These are phyloP conservation scores for Gnomoniopsis sp. DNA, from an alignment of 2,329 filamentous ascomycete genomes.

Conservation along the genomic window DNA sequence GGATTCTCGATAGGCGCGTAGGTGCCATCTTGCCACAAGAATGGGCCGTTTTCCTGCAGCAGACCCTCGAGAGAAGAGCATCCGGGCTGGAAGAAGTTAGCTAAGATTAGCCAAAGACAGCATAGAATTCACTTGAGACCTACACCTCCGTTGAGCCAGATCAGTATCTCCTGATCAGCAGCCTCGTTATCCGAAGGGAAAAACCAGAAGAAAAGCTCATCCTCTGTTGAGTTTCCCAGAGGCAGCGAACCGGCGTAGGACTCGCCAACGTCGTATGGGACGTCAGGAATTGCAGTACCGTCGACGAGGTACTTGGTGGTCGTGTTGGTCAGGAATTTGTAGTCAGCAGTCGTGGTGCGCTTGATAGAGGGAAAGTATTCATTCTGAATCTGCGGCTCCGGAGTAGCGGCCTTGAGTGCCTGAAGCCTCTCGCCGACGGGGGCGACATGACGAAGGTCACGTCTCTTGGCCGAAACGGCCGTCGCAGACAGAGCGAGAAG, in stretches of 20 bases:
- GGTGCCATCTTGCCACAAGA: slow-evolving; percentile 66
- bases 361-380: neutral
- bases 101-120: slow-evolving; percentile 52
- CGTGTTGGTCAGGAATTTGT: slow-evolving; percentile 10
- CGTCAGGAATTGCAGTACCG: slow-evolving; percentile 59
- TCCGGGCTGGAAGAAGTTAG: slow-evolving; percentile 55
- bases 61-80: slow-evolving; percentile 62
- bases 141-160: slow-evolving; percentile 53
- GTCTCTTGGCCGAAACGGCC: slow-evolving; percentile 1
- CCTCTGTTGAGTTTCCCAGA: slow-evolving; percentile 40
- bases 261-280: slow-evolving; percentile 63
- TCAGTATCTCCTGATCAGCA: slow-evolving; percentile 52
- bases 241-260: slow-evolving; percentile 59
- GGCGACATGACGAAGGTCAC: slow-evolving; percentile 12
- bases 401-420: neutral
- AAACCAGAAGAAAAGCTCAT: slow-evolving; percentile 60
- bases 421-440: slow-evolving; percentile 8
- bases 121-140: slow-evolving; percentile 31
- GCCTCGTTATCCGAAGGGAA: slow-evolving; percentile 51
- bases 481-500: slow-evolving; percentile 7
- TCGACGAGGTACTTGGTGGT: slow-evolving; percentile 51
- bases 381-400: neutral
- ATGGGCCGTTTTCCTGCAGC: slow-evolving; percentile 71
- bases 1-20: slow-evolving; percentile 58
- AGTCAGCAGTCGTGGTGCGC: neutral